Conservation (phyloP, 2,329 filamentous ascomycete species). For the Ceratocystis variospora region DNA sequence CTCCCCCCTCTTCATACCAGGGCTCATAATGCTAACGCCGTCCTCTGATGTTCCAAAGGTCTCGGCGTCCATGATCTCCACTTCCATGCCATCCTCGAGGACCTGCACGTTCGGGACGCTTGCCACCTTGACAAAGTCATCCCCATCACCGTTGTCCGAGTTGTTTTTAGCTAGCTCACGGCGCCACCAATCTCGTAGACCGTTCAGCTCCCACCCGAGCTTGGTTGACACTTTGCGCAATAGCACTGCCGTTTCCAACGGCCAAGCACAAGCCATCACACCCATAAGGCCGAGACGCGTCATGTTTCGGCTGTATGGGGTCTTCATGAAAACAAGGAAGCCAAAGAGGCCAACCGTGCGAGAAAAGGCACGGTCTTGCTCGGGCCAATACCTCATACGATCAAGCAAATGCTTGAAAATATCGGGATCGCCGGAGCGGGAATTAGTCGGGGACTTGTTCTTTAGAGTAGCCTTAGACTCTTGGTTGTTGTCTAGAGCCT, state of each 20-base stretch:
- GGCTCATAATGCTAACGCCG: constrained; percentile 7
- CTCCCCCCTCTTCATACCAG: constrained; percentile 12
- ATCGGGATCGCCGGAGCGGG: not conserved
- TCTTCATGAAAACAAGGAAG: constrained; percentile 14
- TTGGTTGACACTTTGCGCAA: constrained; percentile 15
- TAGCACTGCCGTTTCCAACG: constrained; percentile 12
- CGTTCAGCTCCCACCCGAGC: constrained; percentile 15
- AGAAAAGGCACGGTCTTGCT: constrained; percentile 15
- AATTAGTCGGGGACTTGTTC: not conserved
- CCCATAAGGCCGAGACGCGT: constrained; percentile 12
- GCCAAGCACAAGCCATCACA: constrained; percentile 14
- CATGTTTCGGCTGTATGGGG: constrained; percentile 10
- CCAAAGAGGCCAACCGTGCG: constrained; percentile 17
- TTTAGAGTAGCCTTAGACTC: not conserved
- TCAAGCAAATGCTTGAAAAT: constrained; percentile 9
- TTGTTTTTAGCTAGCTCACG: constrained; percentile 14
- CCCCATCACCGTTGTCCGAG: not conserved
- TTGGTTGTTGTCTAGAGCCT: not conserved
- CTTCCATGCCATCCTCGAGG: constrained; percentile 16
- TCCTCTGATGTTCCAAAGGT: constrained; percentile 15
- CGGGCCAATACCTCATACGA: constrained; percentile 11
- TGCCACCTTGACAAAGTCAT: constrained; percentile 11
- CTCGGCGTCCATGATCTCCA: constrained; percentile 13
- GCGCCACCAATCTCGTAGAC: constrained; percentile 14
- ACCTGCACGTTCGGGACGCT: constrained; percentile 8